Conservation (phyloP, 257 asterid species). For the Eucommia ulmoides region DNA sequence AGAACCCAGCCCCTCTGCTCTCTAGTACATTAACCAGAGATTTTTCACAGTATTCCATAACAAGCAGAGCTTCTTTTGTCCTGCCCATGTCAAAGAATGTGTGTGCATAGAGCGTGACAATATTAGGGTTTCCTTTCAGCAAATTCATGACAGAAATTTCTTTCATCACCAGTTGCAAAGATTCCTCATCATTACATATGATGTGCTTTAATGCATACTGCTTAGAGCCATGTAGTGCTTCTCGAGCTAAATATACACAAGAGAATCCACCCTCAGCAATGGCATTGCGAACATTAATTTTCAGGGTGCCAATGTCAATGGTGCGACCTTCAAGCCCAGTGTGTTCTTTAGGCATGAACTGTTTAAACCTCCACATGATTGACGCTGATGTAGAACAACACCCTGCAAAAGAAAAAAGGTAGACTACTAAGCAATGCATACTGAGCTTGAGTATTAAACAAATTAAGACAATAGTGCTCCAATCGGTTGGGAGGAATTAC, state of each 20-base stretch:
- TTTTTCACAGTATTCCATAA: slow-evolving; percentile 89
- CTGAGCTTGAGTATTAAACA: no score
- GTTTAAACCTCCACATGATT: slow-evolving; percentile 88
- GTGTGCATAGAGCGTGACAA: slow-evolving; percentile 65
- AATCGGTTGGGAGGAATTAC: no score
- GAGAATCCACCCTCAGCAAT: slow-evolving; percentile 99
- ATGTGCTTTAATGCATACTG: slow-evolving; percentile 92
- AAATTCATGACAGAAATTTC: slow-evolving; percentile 83
- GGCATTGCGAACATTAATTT: slow-evolving; percentile 70
- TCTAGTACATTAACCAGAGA: slow-evolving; percentile 82
- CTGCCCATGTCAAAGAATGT: slow-evolving; percentile 88
- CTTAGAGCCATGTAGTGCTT: slow-evolving; percentile 66
- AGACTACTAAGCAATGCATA: no score
- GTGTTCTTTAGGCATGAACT: slow-evolving; percentile 73
- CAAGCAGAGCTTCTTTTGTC: slow-evolving; percentile 85
- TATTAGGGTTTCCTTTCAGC: slow-evolving; percentile 87
- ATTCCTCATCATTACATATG: slow-evolving; percentile 83
- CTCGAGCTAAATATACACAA: slow-evolving; percentile 81
- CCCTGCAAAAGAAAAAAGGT: no score
- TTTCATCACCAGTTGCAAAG: slow-evolving; percentile 56
- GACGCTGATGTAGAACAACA: no score
- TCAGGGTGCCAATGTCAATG: slow-evolving; percentile 70
- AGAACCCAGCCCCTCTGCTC: slow-evolving; percentile 81
- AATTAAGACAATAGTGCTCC: no score
- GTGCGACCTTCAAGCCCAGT: slow-evolving; percentile 91